Evolutionary conservation across 73 alveolate genomes (phyloP), one percentile per base, ranked within the genome.

Genomic region (Blepharisma stoltei): DNA sequence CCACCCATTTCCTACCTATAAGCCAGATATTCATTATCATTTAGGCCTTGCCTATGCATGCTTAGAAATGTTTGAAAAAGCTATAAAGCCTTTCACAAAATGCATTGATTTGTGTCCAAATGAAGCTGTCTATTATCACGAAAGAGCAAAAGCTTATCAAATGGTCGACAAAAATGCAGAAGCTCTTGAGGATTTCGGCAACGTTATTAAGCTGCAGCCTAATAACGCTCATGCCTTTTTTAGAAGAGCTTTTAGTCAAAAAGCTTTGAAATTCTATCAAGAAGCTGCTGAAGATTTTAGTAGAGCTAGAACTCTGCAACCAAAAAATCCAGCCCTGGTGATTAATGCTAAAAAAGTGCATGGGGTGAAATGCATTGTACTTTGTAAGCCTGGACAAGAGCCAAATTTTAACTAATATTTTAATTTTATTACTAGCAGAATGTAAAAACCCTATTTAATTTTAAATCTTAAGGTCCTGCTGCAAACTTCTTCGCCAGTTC

Each of bases 211-310:
- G 81, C 70, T 87, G 78, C 82, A 93, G 80, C 98, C 97, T 6
- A 81, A 84, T 52, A 93, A 93, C 68, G 95, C 98, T 20, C 97
- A 90, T 86, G 98, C 98, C 4, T 85, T 84, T 82, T 93, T 93
- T 81, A 86, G 98, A 50, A 85, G 98, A 77, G 98, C 93, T 0
- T 93, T 93, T 84, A 88, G 95, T 14, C 86, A 85, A 27, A 93
- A 93, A 60, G 92, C 95, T 1, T 83, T 92, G 6, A 70, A 86
- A 55, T 76, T 78, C 23, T 90, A 88, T 52, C 75, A 82, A 14
- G 71, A 85, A 55, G 98, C 98, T 47, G 95, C 98, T 2, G 97
- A 90, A 67, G 98, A 93, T 71, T 93, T 90, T 71, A 96, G 87
- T 49, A 90, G 65, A 60, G 98, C 98, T 6, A 88, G 92, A 71